These are phyloP conservation scores for Kappamyces sp. DNA, from an alignment of 192 early-diverging fungal genomes.

Conservation along the genomic window DNA sequence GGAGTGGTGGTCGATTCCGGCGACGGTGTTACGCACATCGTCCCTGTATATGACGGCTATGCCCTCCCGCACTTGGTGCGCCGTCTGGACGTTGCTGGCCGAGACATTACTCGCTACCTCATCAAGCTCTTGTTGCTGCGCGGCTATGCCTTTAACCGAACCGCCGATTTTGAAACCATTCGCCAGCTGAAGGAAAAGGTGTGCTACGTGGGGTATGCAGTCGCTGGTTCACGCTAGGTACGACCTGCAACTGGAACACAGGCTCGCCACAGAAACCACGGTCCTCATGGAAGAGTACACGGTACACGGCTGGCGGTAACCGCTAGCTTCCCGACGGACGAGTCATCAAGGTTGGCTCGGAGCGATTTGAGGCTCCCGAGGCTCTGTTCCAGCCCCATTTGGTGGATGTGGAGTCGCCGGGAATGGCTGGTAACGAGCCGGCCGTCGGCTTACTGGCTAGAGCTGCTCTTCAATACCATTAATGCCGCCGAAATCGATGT, in stretches of 20 bases:
- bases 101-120: slow-evolving; percentile 91
- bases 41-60: slow-evolving; percentile 96
- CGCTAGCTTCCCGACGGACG: slow-evolving; percentile 89
- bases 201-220: slow-evolving; percentile 83
- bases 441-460: slow-evolving; percentile 33
- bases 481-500: slow-evolving; percentile 87
- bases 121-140: slow-evolving; percentile 91
- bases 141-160: slow-evolving; percentile 95
- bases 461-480: slow-evolving; percentile 89
- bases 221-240: slow-evolving; percentile 55
- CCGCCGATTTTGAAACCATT: slow-evolving; percentile 97
- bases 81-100: slow-evolving; percentile 92
- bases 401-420: slow-evolving; percentile 87
- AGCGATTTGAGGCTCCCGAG: slow-evolving; percentile 97
- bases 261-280: slow-evolving; percentile 93
- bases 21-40: slow-evolving; percentile 98
- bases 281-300: slow-evolving; percentile 94
- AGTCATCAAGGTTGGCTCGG: slow-evolving; percentile 96
- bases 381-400: slow-evolving; percentile 98
- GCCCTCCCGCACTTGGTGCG: slow-evolving; percentile 82
- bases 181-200: slow-evolving; percentile 97
- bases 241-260: slow-evolving; percentile 88
- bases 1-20: slow-evolving; percentile 98
- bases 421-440: slow-evolving; percentile 69
- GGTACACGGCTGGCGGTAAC: slow-evolving; percentile 36